Evolutionary conservation across 2,329 filamentous ascomycete genomes (phyloP).

Genomic region (Aspergillus sp.): DNA sequence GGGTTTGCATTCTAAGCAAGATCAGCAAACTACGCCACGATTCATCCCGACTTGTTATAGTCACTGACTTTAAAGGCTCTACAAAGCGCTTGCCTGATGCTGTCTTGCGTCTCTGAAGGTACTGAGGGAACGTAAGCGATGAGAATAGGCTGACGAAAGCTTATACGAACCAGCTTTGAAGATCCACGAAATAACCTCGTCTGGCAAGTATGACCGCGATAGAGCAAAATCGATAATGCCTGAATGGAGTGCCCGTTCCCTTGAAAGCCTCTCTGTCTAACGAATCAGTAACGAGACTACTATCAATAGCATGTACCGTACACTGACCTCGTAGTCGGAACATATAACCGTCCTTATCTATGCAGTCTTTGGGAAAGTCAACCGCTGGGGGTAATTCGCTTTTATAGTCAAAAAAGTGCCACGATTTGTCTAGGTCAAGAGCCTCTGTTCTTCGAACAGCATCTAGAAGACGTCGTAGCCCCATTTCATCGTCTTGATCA

Average conservation of each 20-base stretch:
- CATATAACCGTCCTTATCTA: constrained; percentile 35
- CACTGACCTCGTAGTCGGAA: constrained; percentile 37
- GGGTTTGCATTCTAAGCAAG: constrained; percentile 27
- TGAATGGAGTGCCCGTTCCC: constrained; percentile 63
- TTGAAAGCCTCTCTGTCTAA: constrained; percentile 48
- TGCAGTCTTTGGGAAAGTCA: constrained; percentile 39
- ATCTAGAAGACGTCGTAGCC: constrained; percentile 53
- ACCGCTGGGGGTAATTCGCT: constrained; percentile 23
- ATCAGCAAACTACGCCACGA: not conserved
- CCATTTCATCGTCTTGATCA: constrained; percentile 47
- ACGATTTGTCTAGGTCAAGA: constrained; percentile 54
- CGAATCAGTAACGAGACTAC: constrained; percentile 13
- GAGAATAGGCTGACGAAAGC: not conserved
- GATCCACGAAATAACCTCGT: constrained; percentile 69
- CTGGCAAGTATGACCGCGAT: constrained; percentile 54
- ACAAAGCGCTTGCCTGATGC: constrained; percentile 63
- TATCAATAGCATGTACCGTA: not conserved
- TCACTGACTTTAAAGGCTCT: constrained; percentile 54
- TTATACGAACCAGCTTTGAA: constrained; percentile 36
- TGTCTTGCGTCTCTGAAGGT: constrained; percentile 56
- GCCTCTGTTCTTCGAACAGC: constrained; percentile 65
- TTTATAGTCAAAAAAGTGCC: constrained; percentile 57
- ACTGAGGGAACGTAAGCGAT: constrained; percentile 34
- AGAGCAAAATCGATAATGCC: constrained; percentile 63
- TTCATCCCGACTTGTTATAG: not conserved